Conservation (phyloP, 2,329 filamentous ascomycete genomes). For the Neonectria magnoliae region DNA sequence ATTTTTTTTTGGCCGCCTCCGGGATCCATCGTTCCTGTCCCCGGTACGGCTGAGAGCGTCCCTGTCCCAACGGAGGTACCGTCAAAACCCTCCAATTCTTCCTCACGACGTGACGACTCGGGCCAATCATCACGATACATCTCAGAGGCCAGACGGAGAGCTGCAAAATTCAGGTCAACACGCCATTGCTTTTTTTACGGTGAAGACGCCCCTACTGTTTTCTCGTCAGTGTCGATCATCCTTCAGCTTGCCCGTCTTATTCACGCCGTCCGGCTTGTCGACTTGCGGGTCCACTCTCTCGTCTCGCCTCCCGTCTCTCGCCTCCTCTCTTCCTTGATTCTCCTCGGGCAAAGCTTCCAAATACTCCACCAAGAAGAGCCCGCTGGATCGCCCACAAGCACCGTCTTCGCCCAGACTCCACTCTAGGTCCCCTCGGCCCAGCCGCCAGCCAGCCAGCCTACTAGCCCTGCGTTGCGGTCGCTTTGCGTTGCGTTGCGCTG, state of each 20-base stretch:
- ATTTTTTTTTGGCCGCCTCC: background rate
- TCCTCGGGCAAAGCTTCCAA: slow-evolving; percentile 38
- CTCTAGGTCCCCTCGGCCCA: slow-evolving; percentile 35
- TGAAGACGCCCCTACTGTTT: slow-evolving; percentile 1
- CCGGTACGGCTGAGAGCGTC: background rate
- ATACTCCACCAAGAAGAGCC: slow-evolving; percentile 32
- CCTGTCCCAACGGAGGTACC: background rate
- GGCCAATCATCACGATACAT: background rate
- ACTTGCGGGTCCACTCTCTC: slow-evolving; percentile 15
- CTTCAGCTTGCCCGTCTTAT: slow-evolving; percentile 5
- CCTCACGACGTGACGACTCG: background rate
- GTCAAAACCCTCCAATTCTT: background rate
- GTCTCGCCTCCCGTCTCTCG: slow-evolving; percentile 10
- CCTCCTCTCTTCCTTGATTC: slow-evolving; percentile 29
- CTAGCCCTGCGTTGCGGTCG: slow-evolving; percentile 11
- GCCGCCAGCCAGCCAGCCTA: slow-evolving; percentile 28
- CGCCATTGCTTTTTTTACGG: slow-evolving; percentile 8
- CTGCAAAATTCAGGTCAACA: slow-evolving; percentile 2
- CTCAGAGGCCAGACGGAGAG: background rate
- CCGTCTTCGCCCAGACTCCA: slow-evolving; percentile 31
- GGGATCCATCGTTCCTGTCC: background rate
- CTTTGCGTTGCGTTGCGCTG: slow-evolving; percentile 17
- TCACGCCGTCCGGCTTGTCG: slow-evolving; percentile 17
- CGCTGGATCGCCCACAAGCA: slow-evolving; percentile 23
- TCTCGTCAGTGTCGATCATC: background rate